A percentile compares a stretch with the other conserved stretches of the same genome.
These are phyloP conservation scores for Prunus salicina DNA, from an alignment of 306 rosid genomes.

Conservation along the genomic window DNA sequence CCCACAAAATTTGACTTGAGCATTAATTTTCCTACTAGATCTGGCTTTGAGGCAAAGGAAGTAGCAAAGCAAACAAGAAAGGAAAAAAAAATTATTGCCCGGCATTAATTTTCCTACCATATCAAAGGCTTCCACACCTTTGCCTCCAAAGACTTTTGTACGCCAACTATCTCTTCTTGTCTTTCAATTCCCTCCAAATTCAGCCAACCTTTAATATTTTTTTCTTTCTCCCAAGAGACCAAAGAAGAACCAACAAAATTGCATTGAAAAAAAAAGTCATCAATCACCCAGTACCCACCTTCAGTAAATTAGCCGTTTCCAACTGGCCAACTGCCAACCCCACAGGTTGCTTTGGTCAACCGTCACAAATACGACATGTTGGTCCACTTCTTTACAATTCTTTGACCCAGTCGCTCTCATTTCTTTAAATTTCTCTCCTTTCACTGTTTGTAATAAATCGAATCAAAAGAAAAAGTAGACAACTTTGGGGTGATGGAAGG, in stretches of 20 bases:
- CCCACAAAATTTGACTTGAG: slow-evolving; percentile 16
- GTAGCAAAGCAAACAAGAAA: neutral
- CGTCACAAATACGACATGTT: slow-evolving; percentile 58
- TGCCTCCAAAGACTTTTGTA: slow-evolving; percentile 10
- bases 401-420: slow-evolving; percentile 64
- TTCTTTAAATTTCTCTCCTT: slow-evolving; percentile 31
- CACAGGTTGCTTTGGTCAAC: slow-evolving; percentile 53
- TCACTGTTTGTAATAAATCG: slow-evolving; percentile 9
- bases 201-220: slow-evolving; percentile 9
- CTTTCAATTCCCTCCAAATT: slow-evolving; percentile 16
- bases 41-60: neutral
- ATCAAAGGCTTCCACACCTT: slow-evolving; percentile 1
- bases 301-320: slow-evolving; percentile 37
- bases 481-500: slow-evolving; percentile 10
- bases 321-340: slow-evolving; percentile 34
- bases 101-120: neutral
- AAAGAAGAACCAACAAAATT: slow-evolving; percentile 26
- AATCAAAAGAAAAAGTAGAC: neutral
- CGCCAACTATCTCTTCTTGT: slow-evolving; percentile 28
- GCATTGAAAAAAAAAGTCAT: slow-evolving; percentile 18
- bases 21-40: neutral
- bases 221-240: slow-evolving; percentile 24
- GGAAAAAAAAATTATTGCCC: neutral
- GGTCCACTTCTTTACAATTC: slow-evolving; percentile 61
- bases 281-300: slow-evolving; percentile 12